Evolutionary conservation across 1,284 basidiomycete species (phyloP), one percentile per base, ranked within the genome.

Genomic region (Tranzscheliella williamsii): DNA sequence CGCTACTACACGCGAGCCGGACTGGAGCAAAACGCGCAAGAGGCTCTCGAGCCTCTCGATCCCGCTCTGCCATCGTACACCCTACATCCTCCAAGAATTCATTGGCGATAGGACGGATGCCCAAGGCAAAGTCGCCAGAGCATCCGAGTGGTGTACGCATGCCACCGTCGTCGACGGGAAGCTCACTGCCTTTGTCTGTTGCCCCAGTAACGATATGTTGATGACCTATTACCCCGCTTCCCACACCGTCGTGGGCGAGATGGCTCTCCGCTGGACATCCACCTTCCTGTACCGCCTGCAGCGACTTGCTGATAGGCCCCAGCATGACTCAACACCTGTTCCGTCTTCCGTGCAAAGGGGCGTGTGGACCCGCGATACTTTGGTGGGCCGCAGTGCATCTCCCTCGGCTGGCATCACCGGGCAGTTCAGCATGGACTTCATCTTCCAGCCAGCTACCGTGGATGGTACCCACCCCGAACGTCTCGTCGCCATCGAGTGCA

Each of bases 351-450:
- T 30, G 20, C 20, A 34, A 2, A 13, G 37, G 5, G 43, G 31
- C 1, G 18, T 37, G 18, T 63, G 60, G 60, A 46, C 16, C 5
- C 38, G 60, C 1, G 45, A 63, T 15, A 50, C 45, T 4, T 20
- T 63, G 12, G 46, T 63, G 1, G 60, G 60, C 4, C 26, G 20
- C 9, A 29, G 57, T 29, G 60, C 60, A 9, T 46, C 54, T 4
- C 3, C 30, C 0, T 27, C 36, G 3, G 54, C 60, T 9, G 46
- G 60, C 51, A 63, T 80, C 16, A 79, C 75, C 13, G 80, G 79
- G 6, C 79, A 80, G 34, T 80, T 80, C 52, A 79, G 79, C 21
- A 78, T 80, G 64, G 79, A 80, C 49, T 80, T 81, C 40, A 81
- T 81, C 66, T 58, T 77, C 41, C 69, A 72, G 35, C 67, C 69